These are phyloP conservation scores for Hyaloperonospora arabidopsidis DNA, from an alignment of 352 stramenopile genomes.

Conservation along the genomic window DNA sequence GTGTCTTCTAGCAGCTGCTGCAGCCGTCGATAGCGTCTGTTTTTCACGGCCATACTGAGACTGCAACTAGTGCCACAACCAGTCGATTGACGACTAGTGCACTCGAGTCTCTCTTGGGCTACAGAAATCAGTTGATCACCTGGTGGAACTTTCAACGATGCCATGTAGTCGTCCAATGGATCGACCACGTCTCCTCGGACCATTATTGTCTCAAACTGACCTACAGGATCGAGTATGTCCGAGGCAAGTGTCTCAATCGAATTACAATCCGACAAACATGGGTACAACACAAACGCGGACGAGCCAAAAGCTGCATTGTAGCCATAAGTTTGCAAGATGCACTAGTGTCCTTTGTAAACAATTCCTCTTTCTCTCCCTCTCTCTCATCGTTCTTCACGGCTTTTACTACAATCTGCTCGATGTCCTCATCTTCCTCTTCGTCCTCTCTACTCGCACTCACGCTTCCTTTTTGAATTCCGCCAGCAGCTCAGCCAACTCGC, in stretches of 20 bases:
- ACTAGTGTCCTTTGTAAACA: background rate
- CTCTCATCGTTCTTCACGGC: background rate
- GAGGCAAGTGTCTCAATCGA: conserved; percentile 7
- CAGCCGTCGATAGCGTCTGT: conserved; percentile 62
- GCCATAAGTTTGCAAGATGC: too few relatives aligned
- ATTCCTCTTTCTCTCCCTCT: background rate
- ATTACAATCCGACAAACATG: too few relatives aligned
- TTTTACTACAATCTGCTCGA: background rate
- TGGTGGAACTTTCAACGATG: conserved; percentile 36
- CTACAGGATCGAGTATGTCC: conserved; percentile 6
- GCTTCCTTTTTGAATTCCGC: conserved; percentile 69
- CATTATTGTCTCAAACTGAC: background rate
- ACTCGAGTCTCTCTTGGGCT: conserved; percentile 10
- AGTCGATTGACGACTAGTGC: conserved; percentile 3
- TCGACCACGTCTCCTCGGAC: conserved; percentile 35
- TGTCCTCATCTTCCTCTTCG: background rate
- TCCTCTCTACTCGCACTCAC: background rate
- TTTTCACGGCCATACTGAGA: conserved; percentile 36
- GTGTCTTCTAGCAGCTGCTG: conserved; percentile 46
- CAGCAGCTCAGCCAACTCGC: conserved; percentile 87
- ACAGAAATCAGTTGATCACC: conserved; percentile 4
- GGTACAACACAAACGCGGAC: too few relatives aligned
- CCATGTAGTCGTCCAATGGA: conserved; percentile 78
- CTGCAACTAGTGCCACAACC: background rate
- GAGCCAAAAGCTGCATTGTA: too few relatives aligned